Base-by-base conservation (phyloP, 306 rosid species). In the Glycine tomentella region DNA sequence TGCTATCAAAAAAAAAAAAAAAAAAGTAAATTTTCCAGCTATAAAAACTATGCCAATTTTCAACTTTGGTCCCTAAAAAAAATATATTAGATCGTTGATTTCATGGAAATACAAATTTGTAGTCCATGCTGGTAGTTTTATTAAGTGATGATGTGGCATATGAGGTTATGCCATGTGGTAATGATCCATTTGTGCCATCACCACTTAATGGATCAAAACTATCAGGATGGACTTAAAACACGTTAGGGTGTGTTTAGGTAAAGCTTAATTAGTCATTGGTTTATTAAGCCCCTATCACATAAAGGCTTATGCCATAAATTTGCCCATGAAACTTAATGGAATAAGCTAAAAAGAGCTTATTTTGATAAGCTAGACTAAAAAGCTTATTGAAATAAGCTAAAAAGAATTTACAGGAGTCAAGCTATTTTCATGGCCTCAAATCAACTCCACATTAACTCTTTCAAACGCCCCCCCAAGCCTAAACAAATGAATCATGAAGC, bases 91-190 rank as follows among this genome's bases (percentile, higher is more conserved):
- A 34, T 63, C 12, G 5, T 63, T 63, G 44, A 62, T 62, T 62
- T 62, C 3, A 62, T 33, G 3, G 44, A 62, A 61, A 62, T 34
- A 62, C 8, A 63, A 0, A 2, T 36, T 36, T 63, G 45, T 6
- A 36, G 20, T 63, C 20, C 48, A 2, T 63, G 68, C 15, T 25
- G 14, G 8, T 61, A 61, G 42, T 61, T 61, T 61, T 20, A 25
- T 38, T 4, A 12, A 63, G 69, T 12, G 46, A 34, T 63, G 48
- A 34, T 25, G 31, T 65, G 50, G 31, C 31, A 12, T 38, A 38
- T 65, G 25, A 36, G 50, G 71, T 40, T 36, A 38, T 38, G 50
- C 71, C 50, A 40, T 65, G 71, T 65, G 50, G 71, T 13, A 65
- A 65, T 40, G 25, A 65, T 65, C 31, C 3, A 7, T 40, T 42